phyloP scores from a whole-genome alignment of 1,139 yeast genomes.

The Taphrina wiesneri region DNA sequence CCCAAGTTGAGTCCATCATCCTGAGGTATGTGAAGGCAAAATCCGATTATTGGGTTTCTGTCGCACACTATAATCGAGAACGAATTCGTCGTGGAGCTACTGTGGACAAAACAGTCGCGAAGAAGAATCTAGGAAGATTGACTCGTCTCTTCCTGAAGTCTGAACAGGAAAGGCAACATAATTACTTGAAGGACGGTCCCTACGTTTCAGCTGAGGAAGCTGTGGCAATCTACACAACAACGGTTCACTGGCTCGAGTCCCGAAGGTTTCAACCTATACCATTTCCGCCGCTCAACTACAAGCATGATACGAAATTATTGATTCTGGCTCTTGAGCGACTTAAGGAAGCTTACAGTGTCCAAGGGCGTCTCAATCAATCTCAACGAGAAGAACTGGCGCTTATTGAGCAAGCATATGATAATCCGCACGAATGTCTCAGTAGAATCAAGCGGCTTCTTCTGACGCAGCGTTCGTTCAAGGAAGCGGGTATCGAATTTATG shows the following conservation, averaged over 20 bases:
- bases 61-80: constrained; percentile 89
- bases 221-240: constrained; percentile 75
- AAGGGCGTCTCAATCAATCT: constrained; percentile 76
- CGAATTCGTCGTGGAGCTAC: constrained; percentile 83
- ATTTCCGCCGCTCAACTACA: constrained; percentile 88
- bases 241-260: constrained; percentile 92
- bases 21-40: constrained; percentile 88
- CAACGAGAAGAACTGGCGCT: constrained; percentile 91
- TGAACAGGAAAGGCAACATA: constrained; percentile 85
- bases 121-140: constrained; percentile 85
- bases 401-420: constrained; percentile 94
- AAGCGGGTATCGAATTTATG: constrained; percentile 84
- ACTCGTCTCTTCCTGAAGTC: constrained; percentile 90
- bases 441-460: constrained; percentile 78
- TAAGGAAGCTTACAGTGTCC: constrained; percentile 80
- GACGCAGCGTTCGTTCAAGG: constrained; percentile 91
- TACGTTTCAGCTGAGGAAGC: constrained; percentile 85
- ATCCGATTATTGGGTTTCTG: constrained; percentile 95
- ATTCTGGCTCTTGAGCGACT: constrained; percentile 86
- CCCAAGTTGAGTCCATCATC: constrained; percentile 81
- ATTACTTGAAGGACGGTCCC: constrained; percentile 83
- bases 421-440: constrained; percentile 88
- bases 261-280: constrained; percentile 85
- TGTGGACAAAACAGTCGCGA: constrained; percentile 90
- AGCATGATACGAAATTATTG: constrained; percentile 87